Percentiles rank a stretch among this genome's conserved stretches.
Evolutionary conservation across 164 flowering plant species (phyloP).

Genomic region (Vitis vinifera): ASM3070453v1 NC_081821.1:5997501-5998000

Average conservation of each 20-base stretch:
- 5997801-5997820: slow-evolving; percentile 53
- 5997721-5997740: slow-evolving; percentile 43
- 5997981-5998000: slow-evolving; percentile 35
- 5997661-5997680: slow-evolving; percentile 56
- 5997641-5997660: slow-evolving; percentile 56
- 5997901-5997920: slow-evolving; percentile 5
- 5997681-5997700: slow-evolving; percentile 7
- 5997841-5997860: slow-evolving; percentile 66
- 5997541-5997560: neutral
- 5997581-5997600: slow-evolving; percentile 50
- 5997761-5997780: slow-evolving; percentile 42
- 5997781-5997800: slow-evolving; percentile 54
- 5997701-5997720: slow-evolving; percentile 12
- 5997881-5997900: slow-evolving; percentile 35
- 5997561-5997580: neutral
- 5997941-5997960: slow-evolving; percentile 66
- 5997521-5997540: neutral
- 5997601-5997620: slow-evolving; percentile 87
- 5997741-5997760: slow-evolving; percentile 45
- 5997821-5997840: slow-evolving; percentile 55
- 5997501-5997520: neutral
- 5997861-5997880: slow-evolving; percentile 68
- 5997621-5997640: slow-evolving; percentile 53
- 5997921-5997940: slow-evolving; percentile 43
- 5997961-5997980: slow-evolving; percentile 54